These are phyloP conservation scores for Calonectria crousiana DNA, from an alignment of 2,329 filamentous ascomycete genomes.

Conservation along the genomic window DNA sequence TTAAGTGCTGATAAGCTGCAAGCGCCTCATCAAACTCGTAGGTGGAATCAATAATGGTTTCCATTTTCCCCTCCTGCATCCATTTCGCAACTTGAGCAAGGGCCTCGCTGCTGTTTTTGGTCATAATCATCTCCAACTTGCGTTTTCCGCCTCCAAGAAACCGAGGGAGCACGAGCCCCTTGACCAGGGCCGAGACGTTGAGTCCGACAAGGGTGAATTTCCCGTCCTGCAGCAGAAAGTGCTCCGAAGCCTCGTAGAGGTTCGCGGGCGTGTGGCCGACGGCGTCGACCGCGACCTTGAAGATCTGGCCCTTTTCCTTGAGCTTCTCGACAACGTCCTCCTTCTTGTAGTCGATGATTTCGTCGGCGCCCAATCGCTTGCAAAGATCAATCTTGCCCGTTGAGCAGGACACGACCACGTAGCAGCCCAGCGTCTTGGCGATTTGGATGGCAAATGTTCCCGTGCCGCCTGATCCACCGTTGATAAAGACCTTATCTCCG, in stretches of 20 bases:
- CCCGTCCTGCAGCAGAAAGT: constrained; percentile 62
- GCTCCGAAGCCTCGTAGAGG: constrained; percentile 64
- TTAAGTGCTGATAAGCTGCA: constrained; percentile 69
- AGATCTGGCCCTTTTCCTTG: constrained; percentile 59
- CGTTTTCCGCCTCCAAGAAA: constrained; percentile 56
- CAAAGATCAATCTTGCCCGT: constrained; percentile 69
- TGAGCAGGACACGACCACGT: constrained; percentile 72
- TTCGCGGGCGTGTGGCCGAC: constrained; percentile 60
- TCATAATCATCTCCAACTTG: constrained; percentile 55
- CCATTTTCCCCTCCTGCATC: constrained; percentile 69
- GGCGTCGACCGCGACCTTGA: constrained; percentile 69
- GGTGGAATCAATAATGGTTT: constrained; percentile 65
- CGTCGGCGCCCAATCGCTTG: constrained; percentile 71
- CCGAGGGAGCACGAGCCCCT: constrained; percentile 44
- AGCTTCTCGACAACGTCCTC: constrained; percentile 62
- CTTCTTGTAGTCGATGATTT: constrained; percentile 72
- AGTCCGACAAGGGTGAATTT: constrained; percentile 64
- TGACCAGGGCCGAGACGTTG: constrained; percentile 38
- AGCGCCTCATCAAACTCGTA: constrained; percentile 68
- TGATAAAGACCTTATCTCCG: constrained; percentile 72
- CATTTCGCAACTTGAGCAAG: constrained; percentile 64
- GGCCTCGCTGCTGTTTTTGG: constrained; percentile 57
- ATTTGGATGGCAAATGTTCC: constrained; percentile 74
- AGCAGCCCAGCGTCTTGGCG: constrained; percentile 70
- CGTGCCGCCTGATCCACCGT: constrained; percentile 73